These are phyloP conservation scores for Rhodotorula diobovata DNA, from an alignment of 768 basidiomycete species.

Conservation along the genomic window DNA sequence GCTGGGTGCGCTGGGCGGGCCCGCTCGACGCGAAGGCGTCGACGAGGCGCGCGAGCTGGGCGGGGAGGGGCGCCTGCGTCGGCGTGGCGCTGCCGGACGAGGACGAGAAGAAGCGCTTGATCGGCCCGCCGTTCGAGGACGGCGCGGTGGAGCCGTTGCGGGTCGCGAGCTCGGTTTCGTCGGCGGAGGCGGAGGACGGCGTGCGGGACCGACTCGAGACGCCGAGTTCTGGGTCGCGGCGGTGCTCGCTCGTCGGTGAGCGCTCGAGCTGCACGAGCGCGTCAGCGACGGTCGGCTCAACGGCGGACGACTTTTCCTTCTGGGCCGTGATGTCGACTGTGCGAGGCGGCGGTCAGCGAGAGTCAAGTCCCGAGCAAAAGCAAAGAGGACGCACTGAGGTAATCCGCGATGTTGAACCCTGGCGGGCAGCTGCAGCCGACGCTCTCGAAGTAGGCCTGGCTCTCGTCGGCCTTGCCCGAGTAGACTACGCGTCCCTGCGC, in stretches of 20 bases:
- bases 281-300: conserved; percentile 5
- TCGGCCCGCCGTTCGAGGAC: conserved; percentile 1
- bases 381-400: conserved; percentile 63
- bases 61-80: conserved; percentile 48
- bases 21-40: conserved; percentile 64
- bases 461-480: conserved; percentile 68
- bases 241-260: not conserved
- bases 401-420: conserved; percentile 97
- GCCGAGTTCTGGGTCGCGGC: conserved; percentile 33
- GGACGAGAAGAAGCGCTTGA: conserved; percentile 23
- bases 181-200: not conserved
- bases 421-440: conserved; percentile 80
- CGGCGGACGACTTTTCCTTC: conserved; percentile 41
- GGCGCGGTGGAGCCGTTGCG: conserved; percentile 4
- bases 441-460: conserved; percentile 71
- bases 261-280: conserved; percentile 18
- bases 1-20: conserved; percentile 50
- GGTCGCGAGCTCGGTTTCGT: conserved; percentile 38
- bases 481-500: conserved; percentile 80
- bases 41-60: conserved; percentile 68
- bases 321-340: conserved; percentile 71
- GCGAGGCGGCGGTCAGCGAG: not conserved
- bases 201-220: not conserved
- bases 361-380: not conserved
- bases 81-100: conserved; percentile 25